phyloP scores from a whole-genome alignment of 352 stramenopile genomes.

The Pythium folliculosum region DNA sequence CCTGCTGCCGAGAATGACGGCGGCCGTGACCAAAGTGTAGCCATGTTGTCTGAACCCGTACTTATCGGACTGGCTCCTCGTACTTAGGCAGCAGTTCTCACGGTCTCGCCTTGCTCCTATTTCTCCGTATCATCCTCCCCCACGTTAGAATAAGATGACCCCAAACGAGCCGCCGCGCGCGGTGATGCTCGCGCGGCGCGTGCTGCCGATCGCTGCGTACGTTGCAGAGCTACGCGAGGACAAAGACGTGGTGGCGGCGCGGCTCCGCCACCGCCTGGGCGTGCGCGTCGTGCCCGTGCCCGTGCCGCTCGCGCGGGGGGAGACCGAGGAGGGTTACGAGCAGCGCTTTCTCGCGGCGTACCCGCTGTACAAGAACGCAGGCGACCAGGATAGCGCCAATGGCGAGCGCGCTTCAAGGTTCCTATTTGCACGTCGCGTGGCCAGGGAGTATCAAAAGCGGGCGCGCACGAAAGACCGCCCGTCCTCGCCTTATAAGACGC shows the following conservation, averaged over 20 bases:
- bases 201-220: constrained; percentile 6
- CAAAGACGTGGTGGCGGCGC: neutral
- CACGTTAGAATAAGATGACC: neutral
- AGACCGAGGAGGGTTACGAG: constrained; percentile 13
- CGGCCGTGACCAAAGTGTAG: neutral
- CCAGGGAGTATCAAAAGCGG: neutral
- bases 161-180: neutral
- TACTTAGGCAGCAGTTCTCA: neutral
- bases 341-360: neutral
- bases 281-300: constrained; percentile 1
- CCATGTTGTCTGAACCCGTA: neutral
- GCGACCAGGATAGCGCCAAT: neutral
- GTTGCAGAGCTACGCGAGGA: neutral
- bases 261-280: neutral
- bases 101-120: neutral
- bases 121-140: neutral
- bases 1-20: too few species aligned
- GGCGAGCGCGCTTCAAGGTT: neutral
- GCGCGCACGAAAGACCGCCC: neutral
- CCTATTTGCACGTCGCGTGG: neutral
- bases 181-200: neutral
- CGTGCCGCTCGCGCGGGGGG: constrained; percentile 1
- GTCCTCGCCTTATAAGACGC: too few species aligned
- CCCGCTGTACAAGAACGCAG: neutral
- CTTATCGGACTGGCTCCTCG: neutral